Evolutionary conservation across 352 stramenopile genomes (phyloP), one percentile per base, ranked within the genome.

Genomic region (Phytophthora macrochlamydospora): DNA sequence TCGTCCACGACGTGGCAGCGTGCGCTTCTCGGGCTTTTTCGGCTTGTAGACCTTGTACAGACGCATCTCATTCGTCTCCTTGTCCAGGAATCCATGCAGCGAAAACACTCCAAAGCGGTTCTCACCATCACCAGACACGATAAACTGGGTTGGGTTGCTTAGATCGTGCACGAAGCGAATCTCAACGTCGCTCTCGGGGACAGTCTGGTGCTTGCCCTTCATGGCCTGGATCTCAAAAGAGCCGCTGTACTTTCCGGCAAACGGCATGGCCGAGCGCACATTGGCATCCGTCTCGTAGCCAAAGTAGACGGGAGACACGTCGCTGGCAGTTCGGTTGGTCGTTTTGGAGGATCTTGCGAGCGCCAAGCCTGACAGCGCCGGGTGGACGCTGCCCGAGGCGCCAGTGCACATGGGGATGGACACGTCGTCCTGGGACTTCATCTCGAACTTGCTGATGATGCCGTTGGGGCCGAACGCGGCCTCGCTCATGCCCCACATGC

Each of bases 1-100:
- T 35, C 80, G 75, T n/a, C 59, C 61, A 37, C 86, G 84, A n/a
- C 86, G 78, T 28, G 83, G 83, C 0, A 91, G 33, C 13, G 78
- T 77, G n/a, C 87, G 81, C 55, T 94, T 94, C 31, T 86, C 80
- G 18, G 82, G 87, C 29, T 91, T 80, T 51, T 93, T 93, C 4
- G 86, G 88, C 51, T 93, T 93, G 73, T 96, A 96, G 2, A 94
- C 73, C 71, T 96, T 96, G 74, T 94, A 96, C 18, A 96, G 42
- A 8, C 85, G 79, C 54, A 96, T 51, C 53, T 94, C 86, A 52
- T 85, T 92, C 45, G 85, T 88, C 37, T 71, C 67, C 64, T 96
- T 94, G 48, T 92, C 73, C 43, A 96, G 57, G 24, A 88, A 76
- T 0, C 88, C 88, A 52, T 92, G 78, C 13, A 96, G 69, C 24